Evolutionary conservation across 2,329 filamentous ascomycete species (phyloP).

Genomic region (Pseudogymnoascus sp.): DNA sequence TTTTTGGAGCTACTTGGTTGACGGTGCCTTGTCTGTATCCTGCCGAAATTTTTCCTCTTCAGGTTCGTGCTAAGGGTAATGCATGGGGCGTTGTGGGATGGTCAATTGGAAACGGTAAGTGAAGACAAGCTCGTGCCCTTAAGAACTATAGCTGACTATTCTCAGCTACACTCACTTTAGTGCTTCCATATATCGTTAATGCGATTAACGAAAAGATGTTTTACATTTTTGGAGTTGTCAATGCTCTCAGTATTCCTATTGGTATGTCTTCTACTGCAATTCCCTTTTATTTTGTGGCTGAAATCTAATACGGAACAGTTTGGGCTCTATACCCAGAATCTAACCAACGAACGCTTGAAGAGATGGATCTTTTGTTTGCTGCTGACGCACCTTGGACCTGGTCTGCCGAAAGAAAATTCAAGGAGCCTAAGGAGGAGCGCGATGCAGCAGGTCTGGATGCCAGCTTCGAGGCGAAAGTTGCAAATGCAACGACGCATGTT

Average conservation of each 20-base stretch:
- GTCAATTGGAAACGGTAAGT: constrained; percentile 59
- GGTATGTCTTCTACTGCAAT: constrained; percentile 9
- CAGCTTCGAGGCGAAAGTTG: background rate
- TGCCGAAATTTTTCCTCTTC: constrained; percentile 64
- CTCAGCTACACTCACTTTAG: background rate
- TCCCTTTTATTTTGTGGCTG: background rate
- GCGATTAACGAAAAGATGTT: constrained; percentile 61
- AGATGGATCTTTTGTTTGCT: constrained; percentile 66
- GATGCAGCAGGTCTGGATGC: background rate
- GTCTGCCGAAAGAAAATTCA: constrained; percentile 60
- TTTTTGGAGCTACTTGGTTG: constrained; percentile 47
- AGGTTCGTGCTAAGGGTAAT: constrained; percentile 64
- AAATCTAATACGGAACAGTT: background rate
- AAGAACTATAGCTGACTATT: background rate
- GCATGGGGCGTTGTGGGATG: constrained; percentile 69
- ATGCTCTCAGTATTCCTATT: constrained; percentile 56
- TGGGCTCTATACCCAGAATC: constrained; percentile 69
- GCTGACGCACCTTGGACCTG: constrained; percentile 59
- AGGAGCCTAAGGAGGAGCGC: constrained; percentile 46
- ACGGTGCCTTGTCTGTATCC: constrained; percentile 56
- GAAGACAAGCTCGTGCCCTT: background rate
- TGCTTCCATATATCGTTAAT: constrained; percentile 29
- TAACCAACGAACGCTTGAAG: constrained; percentile 64
- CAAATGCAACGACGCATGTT: background rate
- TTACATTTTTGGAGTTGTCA: constrained; percentile 63